Conservation (phyloP, 805 yeast species). For the Tanozyma kutaoensis region DNA sequence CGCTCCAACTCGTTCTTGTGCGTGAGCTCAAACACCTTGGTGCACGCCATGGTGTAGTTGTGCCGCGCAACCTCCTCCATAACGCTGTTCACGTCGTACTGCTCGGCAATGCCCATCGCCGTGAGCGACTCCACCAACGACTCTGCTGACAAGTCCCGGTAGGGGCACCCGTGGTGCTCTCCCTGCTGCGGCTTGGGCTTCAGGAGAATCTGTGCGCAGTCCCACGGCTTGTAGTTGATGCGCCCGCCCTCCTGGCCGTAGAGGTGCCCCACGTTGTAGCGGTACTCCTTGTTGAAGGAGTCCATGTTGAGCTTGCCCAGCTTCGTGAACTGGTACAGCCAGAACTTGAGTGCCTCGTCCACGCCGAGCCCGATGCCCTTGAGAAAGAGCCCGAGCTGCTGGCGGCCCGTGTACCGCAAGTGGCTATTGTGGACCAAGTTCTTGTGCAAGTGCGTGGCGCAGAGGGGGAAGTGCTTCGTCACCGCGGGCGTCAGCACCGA, state of each 20-base stretch:
- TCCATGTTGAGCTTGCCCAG: conserved; percentile 44
- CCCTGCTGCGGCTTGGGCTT: conserved; percentile 55
- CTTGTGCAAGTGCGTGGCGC: conserved; percentile 55
- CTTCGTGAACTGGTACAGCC: conserved; percentile 62
- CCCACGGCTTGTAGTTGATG: conserved; percentile 75
- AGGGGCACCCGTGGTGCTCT: conserved; percentile 91
- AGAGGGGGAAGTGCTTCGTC: conserved; percentile 65
- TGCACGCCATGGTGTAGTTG: conserved; percentile 78
- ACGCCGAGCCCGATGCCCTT: conserved; percentile 82
- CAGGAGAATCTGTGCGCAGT: conserved; percentile 63
- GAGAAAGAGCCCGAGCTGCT: conserved; percentile 70
- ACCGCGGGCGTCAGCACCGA: conserved; percentile 43
- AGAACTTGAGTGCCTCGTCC: conserved; percentile 80
- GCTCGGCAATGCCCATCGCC: conserved; percentile 54
- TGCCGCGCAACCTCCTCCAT: conserved; percentile 54
- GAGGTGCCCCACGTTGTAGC: conserved; percentile 75
- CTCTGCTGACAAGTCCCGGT: conserved; percentile 61
- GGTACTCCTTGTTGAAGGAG: conserved; percentile 76
- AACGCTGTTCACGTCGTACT: conserved; percentile 42
- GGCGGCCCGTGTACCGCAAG: conserved; percentile 72
- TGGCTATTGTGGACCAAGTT: conserved; percentile 54
- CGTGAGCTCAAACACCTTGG: conserved; percentile 72
- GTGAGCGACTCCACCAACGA: conserved; percentile 41
- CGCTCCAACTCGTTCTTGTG: conserved; percentile 30
- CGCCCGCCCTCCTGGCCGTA: conserved; percentile 91